phyloP scores from a whole-genome alignment of 2,329 filamentous ascomycete genomes.

The Chrysoporthe cubensis region DNA sequence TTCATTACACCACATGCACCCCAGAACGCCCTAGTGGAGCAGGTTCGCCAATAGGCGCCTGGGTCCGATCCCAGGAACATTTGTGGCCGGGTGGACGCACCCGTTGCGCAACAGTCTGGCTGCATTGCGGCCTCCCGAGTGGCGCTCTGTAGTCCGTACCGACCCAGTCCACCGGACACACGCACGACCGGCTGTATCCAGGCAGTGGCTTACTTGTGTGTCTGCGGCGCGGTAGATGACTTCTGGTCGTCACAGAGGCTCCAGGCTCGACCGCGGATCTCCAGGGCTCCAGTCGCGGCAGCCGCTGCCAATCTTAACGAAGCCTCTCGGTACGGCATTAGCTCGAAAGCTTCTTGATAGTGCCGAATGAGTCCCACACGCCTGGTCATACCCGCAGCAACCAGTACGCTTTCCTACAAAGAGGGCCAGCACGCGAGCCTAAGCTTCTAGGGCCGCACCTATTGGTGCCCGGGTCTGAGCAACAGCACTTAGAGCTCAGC shows the following conservation, averaged over 20 bases:
- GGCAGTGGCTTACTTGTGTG: background rate
- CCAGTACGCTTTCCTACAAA: background rate
- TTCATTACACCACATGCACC: background rate
- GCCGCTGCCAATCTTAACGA: background rate
- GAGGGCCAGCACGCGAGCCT: background rate
- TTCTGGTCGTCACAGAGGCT: background rate
- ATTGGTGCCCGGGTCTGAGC: background rate
- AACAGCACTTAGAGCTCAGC: background rate
- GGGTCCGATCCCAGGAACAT: background rate
- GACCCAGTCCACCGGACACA: conserved; percentile 2
- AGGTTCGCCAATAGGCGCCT: background rate
- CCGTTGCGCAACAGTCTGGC: conserved; percentile 13
- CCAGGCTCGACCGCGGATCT: background rate
- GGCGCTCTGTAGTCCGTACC: background rate
- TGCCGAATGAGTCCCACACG: background rate
- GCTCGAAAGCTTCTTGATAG: conserved; percentile 5
- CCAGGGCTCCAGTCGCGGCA: background rate
- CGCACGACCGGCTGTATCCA: background rate
- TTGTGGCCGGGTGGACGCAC: background rate
- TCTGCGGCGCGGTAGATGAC: background rate
- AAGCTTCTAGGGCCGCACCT: conserved; percentile 1
- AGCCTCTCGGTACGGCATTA: background rate
- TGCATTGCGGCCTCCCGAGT: conserved; percentile 14
- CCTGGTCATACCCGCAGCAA: background rate
- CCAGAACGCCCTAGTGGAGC: background rate